A percentile compares a stretch with the other conserved stretches of the same genome.
These are phyloP conservation scores for Rhodamnia argentea DNA, from an alignment of 345 rosid species.

Conservation along the genomic window DNA sequence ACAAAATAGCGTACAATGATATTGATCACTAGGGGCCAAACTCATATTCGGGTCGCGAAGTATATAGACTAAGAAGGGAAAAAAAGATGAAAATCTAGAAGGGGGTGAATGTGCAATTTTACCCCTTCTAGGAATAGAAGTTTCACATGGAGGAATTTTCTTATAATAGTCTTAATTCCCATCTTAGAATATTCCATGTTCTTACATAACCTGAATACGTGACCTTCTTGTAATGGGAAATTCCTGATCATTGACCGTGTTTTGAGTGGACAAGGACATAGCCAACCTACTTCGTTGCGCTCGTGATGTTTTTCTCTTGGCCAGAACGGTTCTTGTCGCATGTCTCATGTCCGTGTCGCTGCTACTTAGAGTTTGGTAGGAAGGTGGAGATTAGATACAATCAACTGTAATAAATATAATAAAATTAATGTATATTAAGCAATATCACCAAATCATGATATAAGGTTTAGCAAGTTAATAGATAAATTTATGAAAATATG, in stretches of 20 bases:
- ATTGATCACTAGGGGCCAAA: neutral
- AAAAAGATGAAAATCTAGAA: neutral
- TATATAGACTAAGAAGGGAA: neutral
- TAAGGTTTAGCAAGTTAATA: too few species aligned
- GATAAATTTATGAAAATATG: too few species aligned
- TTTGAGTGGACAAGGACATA: neutral
- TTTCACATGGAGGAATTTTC: neutral
- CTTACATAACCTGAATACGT: neutral
- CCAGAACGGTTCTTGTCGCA: neutral
- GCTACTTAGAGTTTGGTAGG: neutral
- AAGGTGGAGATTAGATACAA: too few species aligned
- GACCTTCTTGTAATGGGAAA: neutral
- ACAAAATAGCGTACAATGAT: neutral
- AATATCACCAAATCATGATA: too few species aligned
- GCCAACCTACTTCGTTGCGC: neutral
- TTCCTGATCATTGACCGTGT: neutral
- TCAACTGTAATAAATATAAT: neutral
- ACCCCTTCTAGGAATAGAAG: neutral
- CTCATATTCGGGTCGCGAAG: neutral
- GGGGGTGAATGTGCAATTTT: neutral
- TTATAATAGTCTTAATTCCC: neutral
- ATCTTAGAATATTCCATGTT: neutral
- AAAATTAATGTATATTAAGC: too few species aligned
- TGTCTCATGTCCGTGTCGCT: too few species aligned
- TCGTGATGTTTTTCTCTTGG: neutral